Evolutionary conservation across 2,329 filamentous ascomycete species (phyloP).

Genomic region (Acarospora socialis): DNA sequence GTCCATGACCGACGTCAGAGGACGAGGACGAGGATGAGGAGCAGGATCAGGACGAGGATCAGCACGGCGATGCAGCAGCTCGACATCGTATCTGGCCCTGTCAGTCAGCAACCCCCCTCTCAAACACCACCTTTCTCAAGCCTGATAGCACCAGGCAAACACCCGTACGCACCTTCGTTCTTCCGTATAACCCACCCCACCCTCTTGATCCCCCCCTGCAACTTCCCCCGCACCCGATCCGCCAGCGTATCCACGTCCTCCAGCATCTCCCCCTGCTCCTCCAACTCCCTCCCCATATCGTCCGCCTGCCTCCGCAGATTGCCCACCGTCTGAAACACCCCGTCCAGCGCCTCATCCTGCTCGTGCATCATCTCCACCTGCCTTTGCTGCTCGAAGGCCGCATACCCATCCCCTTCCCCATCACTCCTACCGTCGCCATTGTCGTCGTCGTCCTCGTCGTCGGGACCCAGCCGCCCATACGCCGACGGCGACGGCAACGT

Average conservation of each 20-base stretch:
- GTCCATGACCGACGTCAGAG: too few relatives aligned
- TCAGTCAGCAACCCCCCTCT: conserved; percentile 13
- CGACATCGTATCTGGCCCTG: conserved; percentile 56
- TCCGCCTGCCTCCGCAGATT: conserved; percentile 81
- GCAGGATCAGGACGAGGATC: conserved; percentile 74
- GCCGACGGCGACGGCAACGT: conserved; percentile 46
- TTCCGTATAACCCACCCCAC: conserved; percentile 69
- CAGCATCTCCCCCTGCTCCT: conserved; percentile 84
- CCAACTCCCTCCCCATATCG: conserved; percentile 90
- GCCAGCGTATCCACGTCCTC: conserved; percentile 72
- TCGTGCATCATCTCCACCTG: conserved; percentile 87
- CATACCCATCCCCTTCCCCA: conserved; percentile 49
- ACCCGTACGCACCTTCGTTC: conserved; percentile 79
- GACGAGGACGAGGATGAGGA: conserved; percentile 65
- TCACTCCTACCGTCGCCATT: conserved; percentile 30
- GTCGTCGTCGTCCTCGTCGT: conserved; percentile 20
- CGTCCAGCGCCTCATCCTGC: conserved; percentile 85
- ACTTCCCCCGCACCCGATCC: conserved; percentile 71
- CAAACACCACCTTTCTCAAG: not conserved
- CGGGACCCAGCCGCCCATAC: conserved; percentile 37
- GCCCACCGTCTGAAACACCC: conserved; percentile 84
- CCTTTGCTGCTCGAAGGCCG: conserved; percentile 77
- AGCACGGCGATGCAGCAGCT: conserved; percentile 84
- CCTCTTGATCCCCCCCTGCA: conserved; percentile 77
- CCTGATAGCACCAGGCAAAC: too few relatives aligned